These are phyloP conservation scores for Podila minutissima DNA, from an alignment of 192 early-diverging fungal genomes.

Conservation along the genomic window DNA sequence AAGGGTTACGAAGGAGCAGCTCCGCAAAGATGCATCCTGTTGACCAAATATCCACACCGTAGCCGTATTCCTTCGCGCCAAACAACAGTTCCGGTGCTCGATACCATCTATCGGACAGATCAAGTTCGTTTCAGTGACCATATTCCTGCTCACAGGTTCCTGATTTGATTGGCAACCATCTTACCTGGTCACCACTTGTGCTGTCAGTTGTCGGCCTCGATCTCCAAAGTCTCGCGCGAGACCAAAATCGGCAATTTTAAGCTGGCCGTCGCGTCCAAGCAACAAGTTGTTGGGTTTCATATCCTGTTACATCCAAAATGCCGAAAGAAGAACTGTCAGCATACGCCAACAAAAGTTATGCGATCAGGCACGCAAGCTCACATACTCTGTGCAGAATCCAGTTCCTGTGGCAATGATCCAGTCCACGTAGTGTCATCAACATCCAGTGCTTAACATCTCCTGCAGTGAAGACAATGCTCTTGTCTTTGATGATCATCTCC, in stretches of 20 bases:
- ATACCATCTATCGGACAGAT: constrained; percentile 79
- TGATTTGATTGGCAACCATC: too few relatives aligned
- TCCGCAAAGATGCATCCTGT: constrained; percentile 99
- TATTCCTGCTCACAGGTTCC: too few relatives aligned
- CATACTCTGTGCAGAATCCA: constrained; percentile 90
- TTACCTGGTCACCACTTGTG: constrained; percentile 91
- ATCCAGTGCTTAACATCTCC: constrained; percentile 98
- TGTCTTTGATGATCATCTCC: constrained; percentile 97
- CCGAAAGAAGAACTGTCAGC: not conserved
- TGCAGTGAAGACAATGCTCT: constrained; percentile 85
- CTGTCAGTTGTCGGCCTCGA: constrained; percentile 81
- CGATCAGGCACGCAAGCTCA: not conserved
- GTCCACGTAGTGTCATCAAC: constrained; percentile 93
- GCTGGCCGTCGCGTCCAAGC: constrained; percentile 83
- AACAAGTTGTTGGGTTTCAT: constrained; percentile 91
- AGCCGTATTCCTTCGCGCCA: constrained; percentile 88
- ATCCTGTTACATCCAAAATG: constrained; percentile 61
- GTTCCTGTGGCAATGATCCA: constrained; percentile 90
- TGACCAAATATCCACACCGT: constrained; percentile 95
- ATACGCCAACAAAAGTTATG: not conserved
- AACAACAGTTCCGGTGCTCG: constrained; percentile 94
- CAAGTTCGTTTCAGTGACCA: too few relatives aligned
- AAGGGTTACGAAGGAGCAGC: constrained; percentile 91
- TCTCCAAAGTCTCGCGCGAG: constrained; percentile 96
- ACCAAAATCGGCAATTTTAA: constrained; percentile 99